Percentiles rank a stretch among this genome's conserved stretches.
These are phyloP conservation scores for Physocladia obscura DNA, from an alignment of 192 early-diverging fungal species.

Conservation along the genomic window DNA sequence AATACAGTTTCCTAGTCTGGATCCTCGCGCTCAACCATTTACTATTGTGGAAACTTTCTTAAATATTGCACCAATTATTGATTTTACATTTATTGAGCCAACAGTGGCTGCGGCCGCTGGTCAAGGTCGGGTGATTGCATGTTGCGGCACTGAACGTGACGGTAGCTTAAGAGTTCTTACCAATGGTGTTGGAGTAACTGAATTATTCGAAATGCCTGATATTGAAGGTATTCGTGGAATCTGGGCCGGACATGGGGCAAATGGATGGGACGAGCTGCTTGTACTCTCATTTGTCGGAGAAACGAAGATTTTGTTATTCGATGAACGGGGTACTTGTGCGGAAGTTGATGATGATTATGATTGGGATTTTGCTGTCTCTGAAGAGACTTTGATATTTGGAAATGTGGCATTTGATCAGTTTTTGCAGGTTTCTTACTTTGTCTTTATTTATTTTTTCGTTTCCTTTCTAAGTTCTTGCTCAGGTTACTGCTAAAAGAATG, in stretches of 20 bases:
- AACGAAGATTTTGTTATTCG: conserved; percentile 57
- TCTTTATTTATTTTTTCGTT: conserved; percentile 7
- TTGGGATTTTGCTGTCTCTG: conserved; percentile 30
- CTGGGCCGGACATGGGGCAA: conserved; percentile 65
- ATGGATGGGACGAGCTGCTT: conserved; percentile 43
- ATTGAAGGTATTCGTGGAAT: conserved; percentile 69
- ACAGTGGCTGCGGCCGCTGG: neutral
- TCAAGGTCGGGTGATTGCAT: conserved; percentile 79
- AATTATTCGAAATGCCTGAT: conserved; percentile 54
- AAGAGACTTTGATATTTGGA: conserved; percentile 45
- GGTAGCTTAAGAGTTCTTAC: conserved; percentile 79
- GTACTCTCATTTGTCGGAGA: conserved; percentile 66
- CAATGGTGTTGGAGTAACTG: conserved; percentile 85
- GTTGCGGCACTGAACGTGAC: conserved; percentile 73
- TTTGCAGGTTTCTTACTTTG: conserved; percentile 55
- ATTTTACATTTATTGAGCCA: conserved; percentile 58
- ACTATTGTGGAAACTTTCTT: conserved; percentile 60
- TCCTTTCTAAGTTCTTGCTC: conserved; percentile 5
- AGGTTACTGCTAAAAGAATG: conserved; percentile 48
- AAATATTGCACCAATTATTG: conserved; percentile 81
- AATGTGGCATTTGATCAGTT: conserved; percentile 48
- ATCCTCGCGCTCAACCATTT: conserved; percentile 42
- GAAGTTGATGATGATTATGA: conserved; percentile 35
- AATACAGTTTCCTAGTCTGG: conserved; percentile 50
- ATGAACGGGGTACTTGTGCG: conserved; percentile 46